These are phyloP conservation scores for Chrysoporthe puriensis DNA, from an alignment of 2,329 filamentous ascomycete species.

Conservation along the genomic window DNA sequence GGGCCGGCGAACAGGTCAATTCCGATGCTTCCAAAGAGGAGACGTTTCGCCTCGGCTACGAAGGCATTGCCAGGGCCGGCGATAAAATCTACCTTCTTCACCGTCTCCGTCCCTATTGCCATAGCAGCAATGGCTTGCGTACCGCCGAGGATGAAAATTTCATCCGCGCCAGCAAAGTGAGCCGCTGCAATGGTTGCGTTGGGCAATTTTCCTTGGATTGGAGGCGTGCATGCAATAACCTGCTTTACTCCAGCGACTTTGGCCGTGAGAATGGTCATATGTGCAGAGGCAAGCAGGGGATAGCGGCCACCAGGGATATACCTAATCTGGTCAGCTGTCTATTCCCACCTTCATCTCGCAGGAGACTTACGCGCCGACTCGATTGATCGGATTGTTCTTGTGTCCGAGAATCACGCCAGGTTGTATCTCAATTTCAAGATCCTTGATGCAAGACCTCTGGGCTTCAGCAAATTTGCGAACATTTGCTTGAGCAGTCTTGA, in stretches of 20 bases:
- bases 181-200: slow-evolving; percentile 54
- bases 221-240: slow-evolving; percentile 56
- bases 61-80: slow-evolving; percentile 59
- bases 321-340: not conserved
- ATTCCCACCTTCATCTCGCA: not conserved
- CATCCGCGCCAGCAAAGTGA: slow-evolving; percentile 53
- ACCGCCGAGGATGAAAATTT: slow-evolving; percentile 55
- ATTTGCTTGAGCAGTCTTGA: slow-evolving; percentile 51
- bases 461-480: slow-evolving; percentile 53
- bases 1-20: slow-evolving; percentile 59
- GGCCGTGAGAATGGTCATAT: slow-evolving; percentile 60
- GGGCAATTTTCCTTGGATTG: slow-evolving; percentile 52
- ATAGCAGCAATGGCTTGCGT: slow-evolving; percentile 57
- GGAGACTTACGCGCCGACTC: slow-evolving; percentile 44
- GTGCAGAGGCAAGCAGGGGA: slow-evolving; percentile 55
- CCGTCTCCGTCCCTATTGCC: slow-evolving; percentile 53
- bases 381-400: slow-evolving; percentile 51
- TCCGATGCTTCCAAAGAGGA: slow-evolving; percentile 56
- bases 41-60: slow-evolving; percentile 57
- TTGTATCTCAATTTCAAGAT: slow-evolving; percentile 55
- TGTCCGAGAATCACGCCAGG: slow-evolving; percentile 56
- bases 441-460: slow-evolving; percentile 48
- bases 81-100: slow-evolving; percentile 54
- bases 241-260: slow-evolving; percentile 56
- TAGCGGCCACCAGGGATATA: slow-evolving; percentile 58